Evolutionary conservation across 495 filamentous ascomycete genomes (phyloP), one percentile per base, ranked within the genome.

Genomic region (Apodospora peruviana): DNA sequence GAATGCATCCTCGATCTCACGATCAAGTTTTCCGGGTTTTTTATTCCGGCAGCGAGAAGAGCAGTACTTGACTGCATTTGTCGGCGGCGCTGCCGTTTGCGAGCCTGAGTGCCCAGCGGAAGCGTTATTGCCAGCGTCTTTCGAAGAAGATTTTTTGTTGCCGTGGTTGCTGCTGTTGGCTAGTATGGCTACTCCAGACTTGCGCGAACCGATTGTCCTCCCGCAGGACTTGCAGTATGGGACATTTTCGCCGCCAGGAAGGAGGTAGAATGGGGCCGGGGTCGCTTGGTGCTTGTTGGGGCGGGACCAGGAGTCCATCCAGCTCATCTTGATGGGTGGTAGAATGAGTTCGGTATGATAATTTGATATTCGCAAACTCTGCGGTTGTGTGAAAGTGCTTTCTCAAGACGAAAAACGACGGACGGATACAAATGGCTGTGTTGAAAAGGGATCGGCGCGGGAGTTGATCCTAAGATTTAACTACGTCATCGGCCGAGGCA

Each of bases 211-310:
- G n/a, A 75, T 71, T 10, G 65, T 53, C 11, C 67, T 44, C 2
- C 71, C 69, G 45, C 68, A 75, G 14, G 59, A 60, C 23, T 66
- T 59, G 47, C 71, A 75, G 58, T 73, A 73, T 12, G 64, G 64
- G 5, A 44, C 32, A 1, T 51, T 58, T 8, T 53, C 52, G 2
- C 68, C 61, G 0, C 53, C 57, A 9, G 57, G 40, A 2, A 54
- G 60, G 11, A 71, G 64, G 44, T 71, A 72, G 34, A 58, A 58
- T 1, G 71, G 71, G 32, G 67, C 55, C 20, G 69, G 65, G 19
- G 57, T 66, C 8, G 58, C 54, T 38, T 61, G 52, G 39, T 62
- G 58, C 50, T 71, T 71, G 18, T 51, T 43, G 7, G 67, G 69
- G 5, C 63, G 58, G 14, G 65, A 67, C 64, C 64, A 71, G 8